phyloP scores from a whole-genome alignment of 495 filamentous ascomycete genomes.

The Glonium stellatum region DNA sequence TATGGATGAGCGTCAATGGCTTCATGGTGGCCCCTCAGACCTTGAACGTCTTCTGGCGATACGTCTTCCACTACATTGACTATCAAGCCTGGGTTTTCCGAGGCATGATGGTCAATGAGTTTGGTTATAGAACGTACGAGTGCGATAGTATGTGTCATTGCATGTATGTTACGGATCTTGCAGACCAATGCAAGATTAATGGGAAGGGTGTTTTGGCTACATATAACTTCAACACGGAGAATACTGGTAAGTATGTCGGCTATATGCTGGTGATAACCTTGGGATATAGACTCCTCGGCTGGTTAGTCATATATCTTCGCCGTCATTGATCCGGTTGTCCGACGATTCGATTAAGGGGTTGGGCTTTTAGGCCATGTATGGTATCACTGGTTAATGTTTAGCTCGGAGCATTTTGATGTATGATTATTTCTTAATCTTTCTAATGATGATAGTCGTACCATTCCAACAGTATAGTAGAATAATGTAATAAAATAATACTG shows the following conservation, averaged over 20 bases:
- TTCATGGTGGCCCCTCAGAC: conserved; percentile 66
- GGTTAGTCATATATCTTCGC: conserved; percentile 36
- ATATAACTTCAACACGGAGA: conserved; percentile 59
- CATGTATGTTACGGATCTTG: conserved; percentile 60
- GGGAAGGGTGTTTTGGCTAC: conserved; percentile 58
- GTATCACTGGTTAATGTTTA: too few species aligned
- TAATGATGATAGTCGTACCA: too few species aligned
- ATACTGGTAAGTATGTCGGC: conserved; percentile 63
- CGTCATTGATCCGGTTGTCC: conserved; percentile 12
- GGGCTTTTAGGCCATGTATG: too few species aligned
- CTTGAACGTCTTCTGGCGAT: conserved; percentile 76
- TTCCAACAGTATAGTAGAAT: too few species aligned
- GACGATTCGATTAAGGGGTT: too few species aligned
- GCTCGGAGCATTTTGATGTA: too few species aligned
- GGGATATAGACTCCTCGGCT: conserved; percentile 62
- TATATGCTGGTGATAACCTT: conserved; percentile 67
- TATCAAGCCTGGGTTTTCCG: conserved; percentile 79
- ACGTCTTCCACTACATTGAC: conserved; percentile 79
- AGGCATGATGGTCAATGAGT: conserved; percentile 89
- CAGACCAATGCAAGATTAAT: conserved; percentile 56
- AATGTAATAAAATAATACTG: too few species aligned
- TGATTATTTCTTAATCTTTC: too few species aligned
- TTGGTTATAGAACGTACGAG: conserved; percentile 51
- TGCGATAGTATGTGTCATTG: conserved; percentile 55
- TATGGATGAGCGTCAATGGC: conserved; percentile 79